Conservation (phyloP, 1,284 basidiomycete genomes). For the Amylostereum areolatum region DNA sequence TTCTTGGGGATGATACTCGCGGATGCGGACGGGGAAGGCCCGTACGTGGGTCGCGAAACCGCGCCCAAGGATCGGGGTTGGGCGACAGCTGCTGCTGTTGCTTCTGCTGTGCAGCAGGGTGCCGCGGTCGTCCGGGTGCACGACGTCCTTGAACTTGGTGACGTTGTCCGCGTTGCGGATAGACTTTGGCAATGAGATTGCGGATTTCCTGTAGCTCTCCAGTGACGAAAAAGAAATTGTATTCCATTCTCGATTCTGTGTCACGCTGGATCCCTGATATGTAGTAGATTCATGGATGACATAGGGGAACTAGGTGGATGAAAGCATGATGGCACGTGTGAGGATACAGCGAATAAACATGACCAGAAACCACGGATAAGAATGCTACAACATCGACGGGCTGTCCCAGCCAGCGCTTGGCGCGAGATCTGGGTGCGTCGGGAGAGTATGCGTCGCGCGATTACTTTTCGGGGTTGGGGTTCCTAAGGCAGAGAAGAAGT, state of each 20-base stretch:
- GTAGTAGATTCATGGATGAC: too few species aligned
- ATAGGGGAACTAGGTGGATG: too few species aligned
- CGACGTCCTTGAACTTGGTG: slow-evolving; percentile 67
- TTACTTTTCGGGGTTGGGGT: slow-evolving; percentile 81
- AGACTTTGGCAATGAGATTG: slow-evolving; percentile 30
- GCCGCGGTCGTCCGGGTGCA: slow-evolving; percentile 81
- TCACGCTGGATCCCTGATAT: too few species aligned
- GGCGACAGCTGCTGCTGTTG: slow-evolving; percentile 80
- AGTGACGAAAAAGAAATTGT: not conserved
- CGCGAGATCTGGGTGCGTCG: too few species aligned
- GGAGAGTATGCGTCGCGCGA: slow-evolving; percentile 12
- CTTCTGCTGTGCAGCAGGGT: slow-evolving; percentile 73
- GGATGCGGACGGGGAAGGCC: slow-evolving; percentile 29
- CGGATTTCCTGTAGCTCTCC: not conserved
- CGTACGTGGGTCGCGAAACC: slow-evolving; percentile 43
- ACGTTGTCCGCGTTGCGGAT: slow-evolving; percentile 48
- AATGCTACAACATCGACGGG: too few species aligned
- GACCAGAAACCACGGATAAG: too few species aligned
- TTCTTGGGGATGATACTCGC: slow-evolving; percentile 69
- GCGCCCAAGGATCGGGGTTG: slow-evolving; percentile 62
- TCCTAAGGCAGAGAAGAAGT: slow-evolving; percentile 40
- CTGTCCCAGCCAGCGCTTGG: too few species aligned
- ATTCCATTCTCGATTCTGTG: too few species aligned
- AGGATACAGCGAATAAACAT: too few species aligned
- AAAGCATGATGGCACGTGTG: too few species aligned